Evolutionary conservation across 495 filamentous ascomycete genomes (phyloP).

Genomic region (Aspergillus olivimuriae): DNA sequence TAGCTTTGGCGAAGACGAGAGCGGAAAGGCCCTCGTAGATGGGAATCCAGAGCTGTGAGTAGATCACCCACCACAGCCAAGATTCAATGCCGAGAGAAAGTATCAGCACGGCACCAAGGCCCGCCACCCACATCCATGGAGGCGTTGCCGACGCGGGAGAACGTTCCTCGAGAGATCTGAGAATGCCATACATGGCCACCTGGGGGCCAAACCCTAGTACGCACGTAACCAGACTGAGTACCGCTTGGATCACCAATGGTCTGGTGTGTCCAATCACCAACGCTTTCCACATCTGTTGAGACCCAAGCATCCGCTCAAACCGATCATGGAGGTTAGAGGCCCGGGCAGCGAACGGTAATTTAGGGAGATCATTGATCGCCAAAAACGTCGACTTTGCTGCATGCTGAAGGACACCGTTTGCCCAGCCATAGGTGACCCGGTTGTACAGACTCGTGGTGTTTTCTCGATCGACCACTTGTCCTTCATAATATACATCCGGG

Average conservation of each 20-base stretch:
- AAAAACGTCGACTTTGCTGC: constrained; percentile 50
- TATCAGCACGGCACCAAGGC: constrained; percentile 52
- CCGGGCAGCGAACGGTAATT: constrained; percentile 25
- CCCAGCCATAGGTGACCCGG: constrained; percentile 63
- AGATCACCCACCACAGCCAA: constrained; percentile 60
- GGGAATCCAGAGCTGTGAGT: constrained; percentile 55
- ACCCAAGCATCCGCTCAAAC: constrained; percentile 46
- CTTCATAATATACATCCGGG: constrained; percentile 55
- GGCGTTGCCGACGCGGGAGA: constrained; percentile 24
- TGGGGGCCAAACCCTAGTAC: constrained; percentile 64
- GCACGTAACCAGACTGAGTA: constrained; percentile 45
- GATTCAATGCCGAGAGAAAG: constrained; percentile 51
- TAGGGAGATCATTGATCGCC: constrained; percentile 53
- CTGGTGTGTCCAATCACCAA: constrained; percentile 50
- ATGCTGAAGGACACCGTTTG: constrained; percentile 42
- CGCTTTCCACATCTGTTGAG: constrained; percentile 54
- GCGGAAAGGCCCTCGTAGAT: constrained; percentile 65
- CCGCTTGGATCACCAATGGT: constrained; percentile 47
- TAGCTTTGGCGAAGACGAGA: constrained; percentile 69
- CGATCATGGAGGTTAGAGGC: constrained; percentile 25
- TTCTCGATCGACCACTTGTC: constrained; percentile 56
- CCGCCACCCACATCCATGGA: constrained; percentile 63
- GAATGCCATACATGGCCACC: constrained; percentile 57
- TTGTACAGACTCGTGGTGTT: constrained; percentile 52
- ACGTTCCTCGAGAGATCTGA: constrained; percentile 56